Evolutionary conservation across 1,284 basidiomycete genomes (phyloP).

Genomic region (Crepidotus sp.): DNA sequence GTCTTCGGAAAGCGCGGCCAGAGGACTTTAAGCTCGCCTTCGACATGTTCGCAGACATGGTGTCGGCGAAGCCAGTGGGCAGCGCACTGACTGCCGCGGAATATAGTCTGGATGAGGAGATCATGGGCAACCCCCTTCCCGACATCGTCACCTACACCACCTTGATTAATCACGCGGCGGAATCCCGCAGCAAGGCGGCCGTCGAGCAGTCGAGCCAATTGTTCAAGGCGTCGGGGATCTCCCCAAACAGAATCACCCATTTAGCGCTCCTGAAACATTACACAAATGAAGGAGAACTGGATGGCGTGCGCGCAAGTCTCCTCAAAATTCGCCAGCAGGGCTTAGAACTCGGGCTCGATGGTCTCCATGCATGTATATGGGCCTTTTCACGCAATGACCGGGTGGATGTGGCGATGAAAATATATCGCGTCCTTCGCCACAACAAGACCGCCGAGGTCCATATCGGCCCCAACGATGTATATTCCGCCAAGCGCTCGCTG

Average conservation of each 20-base stretch:
- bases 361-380: slow-evolving; percentile 59
- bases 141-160: slow-evolving; percentile 63
- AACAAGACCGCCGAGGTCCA: slow-evolving; percentile 31
- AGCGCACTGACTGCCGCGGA: slow-evolving; percentile 24
- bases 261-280: slow-evolving; percentile 53
- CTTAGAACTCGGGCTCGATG: slow-evolving; percentile 50
- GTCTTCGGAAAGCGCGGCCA: slow-evolving; percentile 46
- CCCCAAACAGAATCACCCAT: slow-evolving; percentile 53
- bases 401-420: slow-evolving; percentile 45
- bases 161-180: slow-evolving; percentile 53
- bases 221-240: slow-evolving; percentile 41
- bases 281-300: slow-evolving; percentile 35
- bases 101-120: slow-evolving; percentile 14
- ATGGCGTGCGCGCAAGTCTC: slow-evolving; percentile 47
- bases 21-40: slow-evolving; percentile 56
- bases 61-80: slow-evolving; percentile 37
- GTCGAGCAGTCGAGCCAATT: slow-evolving; percentile 45
- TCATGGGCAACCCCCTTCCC: slow-evolving; percentile 27
- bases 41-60: slow-evolving; percentile 51
- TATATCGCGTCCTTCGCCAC: slow-evolving; percentile 57
- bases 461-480: slow-evolving; percentile 26
- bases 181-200: slow-evolving; percentile 35
- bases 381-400: slow-evolving; percentile 48
- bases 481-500: slow-evolving; percentile 28
- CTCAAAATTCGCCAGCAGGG: slow-evolving; percentile 40